Base-by-base conservation (phyloP, 163 green algal species). In the Scenedesmus sp. region DNA sequence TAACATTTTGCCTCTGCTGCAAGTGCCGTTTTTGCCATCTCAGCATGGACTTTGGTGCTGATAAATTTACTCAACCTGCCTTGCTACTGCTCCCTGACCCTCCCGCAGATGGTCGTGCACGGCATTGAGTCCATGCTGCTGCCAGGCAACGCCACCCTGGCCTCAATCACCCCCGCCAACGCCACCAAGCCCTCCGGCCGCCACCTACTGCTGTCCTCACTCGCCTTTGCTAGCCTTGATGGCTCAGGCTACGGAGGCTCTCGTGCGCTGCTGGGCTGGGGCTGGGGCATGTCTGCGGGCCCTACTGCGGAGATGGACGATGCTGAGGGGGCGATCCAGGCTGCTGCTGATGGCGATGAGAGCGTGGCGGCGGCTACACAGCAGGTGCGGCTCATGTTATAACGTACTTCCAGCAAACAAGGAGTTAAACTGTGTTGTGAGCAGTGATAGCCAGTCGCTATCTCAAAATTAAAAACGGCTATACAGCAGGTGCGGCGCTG, bases 91-190 rank as follows among this genome's bases (percentile, higher is more conserved):
- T 46, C 0, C 70, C 23, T 34, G 12, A 3, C 20, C 74, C 5
- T 82, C 26, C 8, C 34, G 76, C n/a, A 84, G 76, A 26, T 55
- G 3, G 26, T 91, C 23, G 73, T 57, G 1, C 87, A 91, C 60
- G 87, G 87, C 64, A 86, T 86, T 7, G 20, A 70, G 8, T 10
- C 84, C 18, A n/a, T 90, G 46, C 86, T 90, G 54, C 20, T 90
- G 70, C 83, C 86, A 23, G 86, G 46, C 67, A 16, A 20, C 76
- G 18, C 62, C 2, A 23, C 62, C 4, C 9, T 70, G 10, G 62
- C 62, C 16, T 46, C 34, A 46, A 46, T 46, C 34, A 0, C 52
- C 66, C 57, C 57, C 20, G 10, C 57, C 56, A 8, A 57, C 64
- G 23, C 83, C 13, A 20, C 83, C 20, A 88, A 81, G 60, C 73